Base-by-base conservation (phyloP, 108 stramenopile species). In the Discostella stelligeroides region DNA sequence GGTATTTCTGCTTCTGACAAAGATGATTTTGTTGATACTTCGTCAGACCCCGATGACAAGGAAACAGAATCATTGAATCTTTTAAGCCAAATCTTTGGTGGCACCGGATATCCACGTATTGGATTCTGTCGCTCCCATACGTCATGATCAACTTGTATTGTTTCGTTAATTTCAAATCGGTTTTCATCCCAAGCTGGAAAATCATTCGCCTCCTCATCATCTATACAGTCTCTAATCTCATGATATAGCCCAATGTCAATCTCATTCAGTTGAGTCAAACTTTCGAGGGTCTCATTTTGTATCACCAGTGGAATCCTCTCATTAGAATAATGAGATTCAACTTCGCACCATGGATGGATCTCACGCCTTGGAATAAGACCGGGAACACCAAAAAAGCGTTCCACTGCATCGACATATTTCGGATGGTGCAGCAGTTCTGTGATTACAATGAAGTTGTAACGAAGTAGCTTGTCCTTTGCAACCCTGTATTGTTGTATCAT, bases 381-480 rank as follows among this genome's bases (percentile, higher is more conserved):
- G 28, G 75, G 68, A 7, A 76, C 75, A 12, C 62, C 67, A 57
- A 76, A 76, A 29, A 69, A 69, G 8, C 39, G 34, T 24, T 76
- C 75, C 1, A 76, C 42, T 11, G 67, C 60, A 13, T 50, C 39
- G 6, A 63, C 67, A 50, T 76, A 76, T 3, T 30, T 58, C 0
- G 75, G 53, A 57, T 76, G 60, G 7, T 28, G 39, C 8, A 76
- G 23, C 42, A 62, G 68, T 30, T 76, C 75, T 0, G 50, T 41
- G 1, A 69, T 61, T 5, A 76, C 62, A 40, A 76, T 68, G 18
- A 76, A 47, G 23, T 76, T 76, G 54, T 69, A 76, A 12, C 62
- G 34, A 4, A 64, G 53, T 15, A 76, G 15, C 38, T 62, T 68
- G 25, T 23, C 20, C 56, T 23, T 49, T 1, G 75, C 67, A 5